phyloP scores from a whole-genome alignment of 75 land plant species.

The Ceratopteris richardii region DNA sequence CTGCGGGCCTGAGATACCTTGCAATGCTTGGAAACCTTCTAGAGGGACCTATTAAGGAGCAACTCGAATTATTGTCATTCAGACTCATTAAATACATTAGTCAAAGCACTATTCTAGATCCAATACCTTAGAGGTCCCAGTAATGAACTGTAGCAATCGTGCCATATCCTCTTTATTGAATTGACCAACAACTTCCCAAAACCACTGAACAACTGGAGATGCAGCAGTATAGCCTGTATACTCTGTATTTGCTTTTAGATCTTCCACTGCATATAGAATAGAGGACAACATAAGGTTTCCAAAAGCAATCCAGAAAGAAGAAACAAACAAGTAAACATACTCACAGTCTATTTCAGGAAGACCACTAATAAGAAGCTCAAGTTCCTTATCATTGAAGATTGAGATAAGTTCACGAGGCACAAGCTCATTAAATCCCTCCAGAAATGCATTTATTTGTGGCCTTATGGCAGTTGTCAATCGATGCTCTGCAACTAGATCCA shows the following conservation, averaged over 20 bases:
- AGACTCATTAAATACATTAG: neutral
- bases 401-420: constrained; percentile 56
- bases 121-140: constrained; percentile 71
- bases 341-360: constrained; percentile 76
- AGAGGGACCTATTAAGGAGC: constrained; percentile 67
- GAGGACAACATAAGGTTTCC: neutral
- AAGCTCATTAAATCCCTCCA: constrained; percentile 70
- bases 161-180: constrained; percentile 80
- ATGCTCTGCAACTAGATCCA: constrained; percentile 68
- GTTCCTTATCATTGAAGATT: constrained; percentile 73
- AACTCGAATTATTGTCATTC: neutral
- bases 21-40: constrained; percentile 89
- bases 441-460: constrained; percentile 59
- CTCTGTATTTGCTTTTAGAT: constrained; percentile 60
- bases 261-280: constrained; percentile 45
- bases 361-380: constrained; percentile 73
- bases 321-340: constrained; percentile 11
- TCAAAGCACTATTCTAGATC: neutral
- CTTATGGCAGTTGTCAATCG: constrained; percentile 56
- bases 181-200: constrained; percentile 67
- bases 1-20: constrained; percentile 96
- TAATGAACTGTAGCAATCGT: constrained; percentile 67
- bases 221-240: constrained; percentile 67
- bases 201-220: constrained; percentile 70
- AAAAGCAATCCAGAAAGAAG: neutral